These are phyloP conservation scores for Capsella bursapastoris DNA, from an alignment of 345 rosid genomes.

Conservation along the genomic window DNA sequence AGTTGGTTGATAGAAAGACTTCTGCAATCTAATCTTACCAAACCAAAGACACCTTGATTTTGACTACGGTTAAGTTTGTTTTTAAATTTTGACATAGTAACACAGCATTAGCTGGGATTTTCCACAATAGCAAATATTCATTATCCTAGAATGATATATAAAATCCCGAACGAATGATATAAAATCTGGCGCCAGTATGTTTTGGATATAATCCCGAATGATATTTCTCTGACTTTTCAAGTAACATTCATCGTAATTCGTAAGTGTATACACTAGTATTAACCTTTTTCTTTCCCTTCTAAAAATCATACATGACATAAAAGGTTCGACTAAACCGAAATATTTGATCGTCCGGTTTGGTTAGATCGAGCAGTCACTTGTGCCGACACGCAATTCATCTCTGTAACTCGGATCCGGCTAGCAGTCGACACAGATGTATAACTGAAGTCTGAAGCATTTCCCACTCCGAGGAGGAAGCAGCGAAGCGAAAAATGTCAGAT, in stretches of 20 bases:
- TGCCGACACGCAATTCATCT: slow-evolving; percentile 28
- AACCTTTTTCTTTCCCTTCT: background rate
- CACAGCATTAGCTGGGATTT: background rate
- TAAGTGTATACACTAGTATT: background rate
- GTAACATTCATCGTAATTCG: background rate
- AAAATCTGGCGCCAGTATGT: background rate
- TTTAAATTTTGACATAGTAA: background rate
- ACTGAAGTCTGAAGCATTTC: slow-evolving; percentile 1
- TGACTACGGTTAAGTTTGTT: background rate
- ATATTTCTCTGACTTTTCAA: background rate
- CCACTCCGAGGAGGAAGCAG: slow-evolving; percentile 6
- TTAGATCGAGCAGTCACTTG: background rate
- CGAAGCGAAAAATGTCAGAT: slow-evolving; percentile 55
- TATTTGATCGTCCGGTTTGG: slow-evolving; percentile 10
- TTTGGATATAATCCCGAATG: too few species aligned
- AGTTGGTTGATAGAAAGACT: background rate
- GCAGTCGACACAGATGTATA: slow-evolving; percentile 29
- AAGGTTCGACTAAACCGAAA: slow-evolving; percentile 15
- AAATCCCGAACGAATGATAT: slow-evolving; percentile 1
- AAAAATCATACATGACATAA: background rate
- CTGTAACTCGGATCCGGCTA: slow-evolving; percentile 5
- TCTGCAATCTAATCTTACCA: background rate
- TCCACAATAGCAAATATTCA: background rate
- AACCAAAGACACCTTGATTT: slow-evolving; percentile 9
- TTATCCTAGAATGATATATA: background rate